A percentile compares a stretch with the other conserved stretches of the same genome.
These are phyloP conservation scores for Malus hybrid DNA, from an alignment of 331 rosid genomes.

Conservation along the genomic window DNA sequence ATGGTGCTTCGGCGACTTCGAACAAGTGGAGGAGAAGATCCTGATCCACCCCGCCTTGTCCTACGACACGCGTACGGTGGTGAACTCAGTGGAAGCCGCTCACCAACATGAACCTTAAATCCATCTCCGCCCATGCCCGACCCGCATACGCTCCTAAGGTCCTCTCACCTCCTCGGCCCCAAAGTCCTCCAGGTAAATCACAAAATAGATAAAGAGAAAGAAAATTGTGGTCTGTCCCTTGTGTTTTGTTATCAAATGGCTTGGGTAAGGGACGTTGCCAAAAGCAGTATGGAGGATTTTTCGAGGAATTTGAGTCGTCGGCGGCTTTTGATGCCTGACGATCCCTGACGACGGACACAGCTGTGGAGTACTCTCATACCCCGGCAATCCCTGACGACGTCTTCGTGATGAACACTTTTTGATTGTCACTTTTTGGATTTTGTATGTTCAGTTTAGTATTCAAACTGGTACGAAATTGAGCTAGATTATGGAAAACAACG, in stretches of 20 bases:
- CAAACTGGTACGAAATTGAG: neutral
- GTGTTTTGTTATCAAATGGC: slow-evolving; percentile 39
- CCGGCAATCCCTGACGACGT: slow-evolving; percentile 50
- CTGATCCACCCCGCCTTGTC: too few relatives aligned
- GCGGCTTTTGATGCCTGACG: slow-evolving; percentile 47
- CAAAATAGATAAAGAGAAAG: neutral
- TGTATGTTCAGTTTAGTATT: neutral
- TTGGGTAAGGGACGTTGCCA: slow-evolving; percentile 60
- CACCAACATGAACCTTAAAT: slow-evolving; percentile 55
- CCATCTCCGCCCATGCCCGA: slow-evolving; percentile 73
- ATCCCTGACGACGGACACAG: neutral
- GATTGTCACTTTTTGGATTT: neutral
- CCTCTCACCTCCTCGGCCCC: slow-evolving; percentile 68
- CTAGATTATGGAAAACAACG: neutral
- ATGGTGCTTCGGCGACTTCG: too few relatives aligned
- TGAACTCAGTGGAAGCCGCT: slow-evolving; percentile 54
- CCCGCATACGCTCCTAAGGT: slow-evolving; percentile 39
- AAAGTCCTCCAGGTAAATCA: slow-evolving; percentile 68
- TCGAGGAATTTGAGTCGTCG: slow-evolving; percentile 31
- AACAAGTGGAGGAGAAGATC: too few relatives aligned
- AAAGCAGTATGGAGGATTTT: slow-evolving; percentile 43
- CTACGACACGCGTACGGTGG: slow-evolving; percentile 7
- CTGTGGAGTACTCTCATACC: slow-evolving; percentile 12
- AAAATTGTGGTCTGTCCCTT: neutral
- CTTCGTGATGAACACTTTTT: too few relatives aligned